Percentiles rank a stretch among this genome's conserved stretches.
These are phyloP conservation scores for Senecio squalidus DNA, from an alignment of 140 eudicot genomes.

Conservation along the genomic window DNA sequence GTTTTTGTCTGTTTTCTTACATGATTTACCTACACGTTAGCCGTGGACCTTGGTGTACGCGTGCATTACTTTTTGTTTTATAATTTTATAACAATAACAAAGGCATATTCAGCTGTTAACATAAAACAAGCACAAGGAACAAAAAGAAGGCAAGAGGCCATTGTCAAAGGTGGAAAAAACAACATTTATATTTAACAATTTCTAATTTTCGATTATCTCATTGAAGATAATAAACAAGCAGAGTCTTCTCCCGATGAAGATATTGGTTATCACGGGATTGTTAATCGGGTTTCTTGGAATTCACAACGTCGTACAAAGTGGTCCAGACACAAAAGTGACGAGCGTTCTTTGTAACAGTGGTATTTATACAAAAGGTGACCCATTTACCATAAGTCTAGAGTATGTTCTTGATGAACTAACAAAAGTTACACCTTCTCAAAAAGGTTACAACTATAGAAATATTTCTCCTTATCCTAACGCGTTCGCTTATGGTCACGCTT, in stretches of 20 bases:
- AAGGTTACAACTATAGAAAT: slow-evolving; percentile 41
- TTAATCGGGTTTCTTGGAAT: slow-evolving; percentile 24
- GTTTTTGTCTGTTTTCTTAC: no score
- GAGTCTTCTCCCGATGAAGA: slow-evolving; percentile 20
- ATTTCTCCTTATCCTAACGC: slow-evolving; percentile 80
- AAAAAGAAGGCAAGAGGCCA: slow-evolving; percentile 14
- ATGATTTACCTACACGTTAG: no score
- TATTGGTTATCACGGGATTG: slow-evolving; percentile 5
- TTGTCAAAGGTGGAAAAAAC: slow-evolving; percentile 27
- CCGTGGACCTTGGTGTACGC: no score
- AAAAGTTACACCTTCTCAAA: slow-evolving; percentile 37
- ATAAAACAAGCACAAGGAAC: slow-evolving; percentile 16
- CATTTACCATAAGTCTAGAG: slow-evolving; percentile 50
- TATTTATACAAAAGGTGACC: slow-evolving; percentile 41
- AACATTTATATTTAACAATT: slow-evolving; percentile 13
- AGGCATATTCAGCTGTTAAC: slow-evolving; percentile 15
- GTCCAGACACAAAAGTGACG: slow-evolving; percentile 40
- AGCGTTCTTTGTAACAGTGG: slow-evolving; percentile 47
- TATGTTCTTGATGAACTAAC: slow-evolving; percentile 53
- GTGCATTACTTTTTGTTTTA: no score
- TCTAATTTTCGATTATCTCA: no score
- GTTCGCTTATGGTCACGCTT: slow-evolving; percentile 67
- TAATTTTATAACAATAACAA: slow-evolving; percentile 8
- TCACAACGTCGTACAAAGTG: slow-evolving; percentile 14
- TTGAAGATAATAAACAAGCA: slow-evolving; percentile 6